phyloP scores from a whole-genome alignment of 2,329 filamentous ascomycete species.

The Pestalotiopsis sp. region DNA sequence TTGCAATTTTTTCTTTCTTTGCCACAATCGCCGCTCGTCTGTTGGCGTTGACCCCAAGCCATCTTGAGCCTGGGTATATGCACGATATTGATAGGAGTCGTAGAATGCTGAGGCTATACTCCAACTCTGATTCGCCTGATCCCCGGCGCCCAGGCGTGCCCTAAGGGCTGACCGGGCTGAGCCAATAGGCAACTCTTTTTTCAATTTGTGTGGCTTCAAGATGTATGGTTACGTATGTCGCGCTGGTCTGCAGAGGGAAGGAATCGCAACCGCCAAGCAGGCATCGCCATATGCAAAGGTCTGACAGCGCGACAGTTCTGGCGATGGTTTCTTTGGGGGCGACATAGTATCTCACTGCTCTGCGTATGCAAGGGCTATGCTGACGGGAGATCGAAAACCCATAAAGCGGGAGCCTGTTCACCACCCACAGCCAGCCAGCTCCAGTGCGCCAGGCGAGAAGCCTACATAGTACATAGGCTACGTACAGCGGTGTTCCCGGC shows the following conservation, averaged over 20 bases:
- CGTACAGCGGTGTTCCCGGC: neutral
- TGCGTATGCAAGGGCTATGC: constrained; percentile 25
- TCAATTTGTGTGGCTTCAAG: constrained; percentile 21
- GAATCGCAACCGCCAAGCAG: constrained; percentile 29
- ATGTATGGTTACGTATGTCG: constrained; percentile 20
- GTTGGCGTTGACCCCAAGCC: neutral
- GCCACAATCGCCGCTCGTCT: neutral
- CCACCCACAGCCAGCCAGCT: neutral
- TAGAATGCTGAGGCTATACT: constrained; percentile 1
- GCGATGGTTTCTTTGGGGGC: constrained; percentile 20
- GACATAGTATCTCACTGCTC: constrained; percentile 14
- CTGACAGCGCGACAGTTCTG: constrained; percentile 14
- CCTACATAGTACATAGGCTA: neutral
- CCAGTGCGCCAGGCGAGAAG: neutral
- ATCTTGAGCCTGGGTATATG: neutral
- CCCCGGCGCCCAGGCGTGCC: neutral
- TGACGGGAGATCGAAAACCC: neutral
- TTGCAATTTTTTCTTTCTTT: neutral
- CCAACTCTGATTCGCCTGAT: constrained; percentile 1
- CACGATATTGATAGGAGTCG: neutral
- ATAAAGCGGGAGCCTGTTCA: constrained; percentile 2
- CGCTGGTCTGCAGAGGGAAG: neutral
- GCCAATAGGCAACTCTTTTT: constrained; percentile 9
- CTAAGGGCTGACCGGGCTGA: constrained; percentile 11
- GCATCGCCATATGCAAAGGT: constrained; percentile 24